These are phyloP conservation scores for Aphanomyces stellatus DNA, from an alignment of 352 stramenopile genomes.

Conservation along the genomic window DNA sequence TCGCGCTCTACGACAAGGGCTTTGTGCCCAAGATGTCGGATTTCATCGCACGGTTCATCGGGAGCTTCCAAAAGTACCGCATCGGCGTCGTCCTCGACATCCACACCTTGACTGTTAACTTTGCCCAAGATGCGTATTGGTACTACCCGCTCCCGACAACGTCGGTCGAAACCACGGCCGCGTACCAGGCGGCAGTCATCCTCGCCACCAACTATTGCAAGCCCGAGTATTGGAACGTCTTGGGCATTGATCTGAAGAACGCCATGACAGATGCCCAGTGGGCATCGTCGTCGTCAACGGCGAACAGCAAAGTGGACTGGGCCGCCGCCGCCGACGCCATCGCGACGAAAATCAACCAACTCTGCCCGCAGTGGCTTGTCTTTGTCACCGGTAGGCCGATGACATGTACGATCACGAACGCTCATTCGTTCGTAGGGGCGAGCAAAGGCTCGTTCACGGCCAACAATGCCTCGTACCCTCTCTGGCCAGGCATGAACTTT, in stretches of 20 bases:
- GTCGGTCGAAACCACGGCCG: conserved; percentile 33
- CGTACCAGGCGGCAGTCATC: conserved; percentile 32
- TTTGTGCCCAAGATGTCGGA: conserved; percentile 40
- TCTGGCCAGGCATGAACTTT: conserved; percentile 13
- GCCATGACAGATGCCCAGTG: conserved; percentile 37
- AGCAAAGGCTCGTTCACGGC: neutral
- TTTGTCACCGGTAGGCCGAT: conserved; percentile 1
- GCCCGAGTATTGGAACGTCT: conserved; percentile 41
- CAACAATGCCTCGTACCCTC: neutral
- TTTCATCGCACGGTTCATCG: conserved; percentile 40
- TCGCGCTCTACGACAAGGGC: conserved; percentile 31
- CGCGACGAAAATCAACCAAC: conserved; percentile 14
- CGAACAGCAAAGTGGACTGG: conserved; percentile 12
- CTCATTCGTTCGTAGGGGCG: neutral
- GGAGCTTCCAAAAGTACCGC: conserved; percentile 41
- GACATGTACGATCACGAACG: no score
- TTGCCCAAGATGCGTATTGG: conserved; percentile 45
- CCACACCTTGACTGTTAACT: conserved; percentile 40
- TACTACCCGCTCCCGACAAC: conserved; percentile 51
- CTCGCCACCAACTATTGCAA: conserved; percentile 18
- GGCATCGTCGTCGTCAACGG: conserved; percentile 23
- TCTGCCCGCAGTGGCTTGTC: conserved; percentile 17
- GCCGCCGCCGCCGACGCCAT: conserved; percentile 3
- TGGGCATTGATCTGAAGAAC: conserved; percentile 63
- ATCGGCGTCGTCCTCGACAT: conserved; percentile 54